A percentile compares a stretch with the other conserved stretches of the same genome.
Conservation (phyloP, 306 rosid genomes). For the Cucumis hystrix region DNA sequence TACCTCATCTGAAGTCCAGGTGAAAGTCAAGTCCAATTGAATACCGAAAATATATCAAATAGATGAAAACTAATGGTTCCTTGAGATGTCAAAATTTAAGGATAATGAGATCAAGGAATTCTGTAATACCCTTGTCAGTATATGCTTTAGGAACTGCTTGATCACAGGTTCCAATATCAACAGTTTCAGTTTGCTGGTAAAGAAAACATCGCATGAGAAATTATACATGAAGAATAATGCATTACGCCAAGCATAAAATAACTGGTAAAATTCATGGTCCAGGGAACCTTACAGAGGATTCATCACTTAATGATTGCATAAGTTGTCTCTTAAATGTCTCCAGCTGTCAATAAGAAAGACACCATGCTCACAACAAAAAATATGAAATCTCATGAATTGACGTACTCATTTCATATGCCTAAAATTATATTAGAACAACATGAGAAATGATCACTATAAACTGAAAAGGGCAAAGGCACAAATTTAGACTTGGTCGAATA, state of each 20-base stretch:
- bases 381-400: not conserved
- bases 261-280: not conserved
- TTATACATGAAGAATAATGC: constrained; percentile 3
- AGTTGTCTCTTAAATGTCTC: constrained; percentile 84
- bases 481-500: not conserved
- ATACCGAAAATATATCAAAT: not conserved
- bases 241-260: constrained; percentile 5
- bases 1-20: constrained; percentile 47
- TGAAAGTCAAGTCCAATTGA: constrained; percentile 10
- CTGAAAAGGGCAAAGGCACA: not conserved
- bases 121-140: constrained; percentile 60
- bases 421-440: not conserved
- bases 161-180: constrained; percentile 94
- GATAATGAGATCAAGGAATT: constrained; percentile 7
- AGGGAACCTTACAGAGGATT: constrained; percentile 56
- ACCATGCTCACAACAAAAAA: not conserved
- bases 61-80: not conserved
- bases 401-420: not conserved
- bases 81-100: constrained; percentile 1
- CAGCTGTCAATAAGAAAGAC: constrained; percentile 41
- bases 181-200: constrained; percentile 57
- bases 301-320: constrained; percentile 80
- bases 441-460: not conserved
- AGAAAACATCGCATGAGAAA: not conserved
- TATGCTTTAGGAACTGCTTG: constrained; percentile 79